These are phyloP conservation scores for Bipolaris zeicola DNA, from an alignment of 2,329 filamentous ascomycete species.

Conservation along the genomic window DNA sequence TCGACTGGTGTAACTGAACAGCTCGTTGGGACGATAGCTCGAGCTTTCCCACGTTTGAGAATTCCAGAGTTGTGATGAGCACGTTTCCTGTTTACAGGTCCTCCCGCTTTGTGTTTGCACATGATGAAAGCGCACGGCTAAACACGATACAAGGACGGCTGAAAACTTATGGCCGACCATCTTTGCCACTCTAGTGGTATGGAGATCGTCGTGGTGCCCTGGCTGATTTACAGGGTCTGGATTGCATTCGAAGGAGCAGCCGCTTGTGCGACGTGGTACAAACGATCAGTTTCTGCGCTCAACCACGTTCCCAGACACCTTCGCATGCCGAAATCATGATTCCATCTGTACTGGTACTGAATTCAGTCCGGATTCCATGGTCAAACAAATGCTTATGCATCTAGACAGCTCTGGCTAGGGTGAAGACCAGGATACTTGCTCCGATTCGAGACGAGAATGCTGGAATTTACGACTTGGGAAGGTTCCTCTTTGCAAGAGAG, in stretches of 20 bases:
- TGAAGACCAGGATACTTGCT: conserved; percentile 14
- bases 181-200: background rate
- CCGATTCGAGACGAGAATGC: conserved; percentile 19
- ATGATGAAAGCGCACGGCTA: background rate
- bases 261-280: conserved; percentile 27
- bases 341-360: conserved; percentile 15
- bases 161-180: background rate
- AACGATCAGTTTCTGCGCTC: conserved; percentile 17
- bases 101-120: background rate
- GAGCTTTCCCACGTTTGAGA: too few species aligned
- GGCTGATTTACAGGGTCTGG: conserved; percentile 1
- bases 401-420: conserved; percentile 20
- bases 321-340: conserved; percentile 16
- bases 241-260: conserved; percentile 15
- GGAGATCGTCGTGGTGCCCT: background rate
- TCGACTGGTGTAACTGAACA: background rate
- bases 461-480: background rate
- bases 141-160: background rate
- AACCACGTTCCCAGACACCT: conserved; percentile 24
- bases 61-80: too few species aligned
- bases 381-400: conserved; percentile 15
- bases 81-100: background rate
- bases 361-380: conserved; percentile 21
- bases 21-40: too few species aligned
- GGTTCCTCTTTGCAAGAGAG: background rate